A percentile compares a stretch with the other conserved stretches of the same genome.
These are phyloP conservation scores for Globisporangium alternatum DNA, from an alignment of 352 stramenopile species.

Conservation along the genomic window DNA sequence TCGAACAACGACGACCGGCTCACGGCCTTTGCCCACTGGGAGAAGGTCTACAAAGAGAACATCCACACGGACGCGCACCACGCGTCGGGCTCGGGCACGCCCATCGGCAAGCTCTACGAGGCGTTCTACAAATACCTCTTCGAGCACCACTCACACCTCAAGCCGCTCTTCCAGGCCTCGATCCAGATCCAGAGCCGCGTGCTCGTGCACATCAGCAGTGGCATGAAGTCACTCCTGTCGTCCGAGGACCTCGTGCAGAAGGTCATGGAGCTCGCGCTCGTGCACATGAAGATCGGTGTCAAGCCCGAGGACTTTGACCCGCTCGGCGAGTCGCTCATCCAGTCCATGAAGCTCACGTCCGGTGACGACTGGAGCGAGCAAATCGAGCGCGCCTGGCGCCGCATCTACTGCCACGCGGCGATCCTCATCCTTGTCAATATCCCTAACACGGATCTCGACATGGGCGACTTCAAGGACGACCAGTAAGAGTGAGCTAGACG, in stretches of 20 bases:
- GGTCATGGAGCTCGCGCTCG: slow-evolving; percentile 49
- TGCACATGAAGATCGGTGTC: slow-evolving; percentile 71
- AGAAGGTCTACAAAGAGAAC: slow-evolving; percentile 63
- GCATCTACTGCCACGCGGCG: slow-evolving; percentile 57
- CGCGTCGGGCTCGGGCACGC: slow-evolving; percentile 36
- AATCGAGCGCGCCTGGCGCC: slow-evolving; percentile 48
- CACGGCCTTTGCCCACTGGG: slow-evolving; percentile 59
- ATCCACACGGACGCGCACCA: slow-evolving; percentile 55
- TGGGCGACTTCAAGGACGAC: slow-evolving; percentile 30
- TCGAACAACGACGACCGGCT: slow-evolving; percentile 50
- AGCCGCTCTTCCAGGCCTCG: slow-evolving; percentile 58
- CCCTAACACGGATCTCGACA: slow-evolving; percentile 41
- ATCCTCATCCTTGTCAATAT: slow-evolving; percentile 71
- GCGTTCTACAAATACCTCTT: slow-evolving; percentile 73
- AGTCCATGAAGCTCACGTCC: slow-evolving; percentile 56
- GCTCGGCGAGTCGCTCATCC: slow-evolving; percentile 51
- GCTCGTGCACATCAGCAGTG: slow-evolving; percentile 60
- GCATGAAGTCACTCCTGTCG: slow-evolving; percentile 57
- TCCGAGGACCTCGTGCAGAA: slow-evolving; percentile 57
- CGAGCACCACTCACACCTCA: slow-evolving; percentile 51
- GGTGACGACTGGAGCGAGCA: slow-evolving; percentile 41
- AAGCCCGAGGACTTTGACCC: slow-evolving; percentile 63
- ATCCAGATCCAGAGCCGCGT: slow-evolving; percentile 59
- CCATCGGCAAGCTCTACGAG: slow-evolving; percentile 54
- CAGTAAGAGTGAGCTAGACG: not conserved